These are phyloP conservation scores for Stachybotrys echinatus DNA, from an alignment of 2,329 filamentous ascomycete species.

Conservation along the genomic window DNA sequence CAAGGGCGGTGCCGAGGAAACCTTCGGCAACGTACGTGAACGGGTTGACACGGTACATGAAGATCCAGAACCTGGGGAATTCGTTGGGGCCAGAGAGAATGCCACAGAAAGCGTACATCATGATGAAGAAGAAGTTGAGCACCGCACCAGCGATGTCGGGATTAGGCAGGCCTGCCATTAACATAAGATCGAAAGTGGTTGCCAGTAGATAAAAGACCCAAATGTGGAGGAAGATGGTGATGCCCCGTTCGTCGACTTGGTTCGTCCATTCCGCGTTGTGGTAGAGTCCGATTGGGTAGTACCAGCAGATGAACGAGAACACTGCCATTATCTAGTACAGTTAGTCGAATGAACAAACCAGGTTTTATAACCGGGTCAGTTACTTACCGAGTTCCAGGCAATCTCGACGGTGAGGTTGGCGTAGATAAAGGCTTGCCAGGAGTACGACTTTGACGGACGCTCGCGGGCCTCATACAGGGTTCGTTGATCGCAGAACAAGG, in stretches of 20 bases:
- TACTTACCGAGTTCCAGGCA: slow-evolving; percentile 58
- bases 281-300: slow-evolving; percentile 61
- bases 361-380: fast-evolving
- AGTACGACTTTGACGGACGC: slow-evolving; percentile 61
- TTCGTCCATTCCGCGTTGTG: slow-evolving; percentile 48
- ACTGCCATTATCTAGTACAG: slow-evolving; percentile 26
- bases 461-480: slow-evolving; percentile 67
- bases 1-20: slow-evolving; percentile 59
- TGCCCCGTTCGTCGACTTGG: slow-evolving; percentile 42
- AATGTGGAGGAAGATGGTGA: slow-evolving; percentile 59
- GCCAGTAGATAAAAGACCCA: slow-evolving; percentile 60
- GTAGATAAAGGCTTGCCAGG: slow-evolving; percentile 63
- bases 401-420: slow-evolving; percentile 59
- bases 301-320: slow-evolving; percentile 60
- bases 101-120: slow-evolving; percentile 54
- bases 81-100: slow-evolving; percentile 55
- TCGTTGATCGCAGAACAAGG: slow-evolving; percentile 64
- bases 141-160: slow-evolving; percentile 60
- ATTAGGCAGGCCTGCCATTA: slow-evolving; percentile 56
- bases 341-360: slow-evolving; percentile 4
- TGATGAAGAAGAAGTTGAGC: slow-evolving; percentile 56
- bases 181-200: slow-evolving; percentile 58
- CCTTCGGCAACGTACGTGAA: slow-evolving; percentile 69
- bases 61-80: slow-evolving; percentile 72
- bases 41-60: slow-evolving; percentile 69